Conservation (phyloP, 805 yeast genomes). For the Zygotorulaspora sp. region DNA sequence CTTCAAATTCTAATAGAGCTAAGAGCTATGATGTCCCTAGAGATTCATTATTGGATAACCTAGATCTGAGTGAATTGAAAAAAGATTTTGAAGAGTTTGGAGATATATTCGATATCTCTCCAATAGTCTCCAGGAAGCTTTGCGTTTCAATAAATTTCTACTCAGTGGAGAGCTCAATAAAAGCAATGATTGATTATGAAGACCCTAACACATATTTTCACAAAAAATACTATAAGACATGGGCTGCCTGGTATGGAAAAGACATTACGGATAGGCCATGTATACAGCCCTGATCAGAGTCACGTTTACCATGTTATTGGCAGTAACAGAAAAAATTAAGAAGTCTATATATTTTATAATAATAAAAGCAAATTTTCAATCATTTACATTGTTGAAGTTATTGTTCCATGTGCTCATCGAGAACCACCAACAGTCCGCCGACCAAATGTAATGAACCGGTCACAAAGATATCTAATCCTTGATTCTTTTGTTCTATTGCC, state of each 20-base stretch:
- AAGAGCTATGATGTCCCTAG: constrained; percentile 9
- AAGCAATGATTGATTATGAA: constrained; percentile 48
- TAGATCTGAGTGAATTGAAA: constrained; percentile 43
- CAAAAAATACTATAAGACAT: constrained; percentile 45
- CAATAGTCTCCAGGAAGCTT: constrained; percentile 62
- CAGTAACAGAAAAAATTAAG: not conserved
- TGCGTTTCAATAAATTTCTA: constrained; percentile 58
- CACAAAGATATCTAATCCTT: constrained; percentile 67
- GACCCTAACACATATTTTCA: constrained; percentile 35
- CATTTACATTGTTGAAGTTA: not conserved
- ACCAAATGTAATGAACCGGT: constrained; percentile 92
- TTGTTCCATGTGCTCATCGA: constrained; percentile 43
- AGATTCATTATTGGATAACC: constrained; percentile 39
- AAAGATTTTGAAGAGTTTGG: constrained; percentile 57
- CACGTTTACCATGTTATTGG: not conserved
- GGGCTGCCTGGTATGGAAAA: constrained; percentile 63
- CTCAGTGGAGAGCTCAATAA: constrained; percentile 55
- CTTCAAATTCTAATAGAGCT: constrained; percentile 3
- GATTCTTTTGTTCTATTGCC: constrained; percentile 39
- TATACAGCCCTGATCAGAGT: constrained; percentile 21
- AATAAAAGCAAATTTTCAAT: not conserved
- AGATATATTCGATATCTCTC: constrained; percentile 53
- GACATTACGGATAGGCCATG: constrained; percentile 63
- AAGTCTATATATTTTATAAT: constrained; percentile 7
- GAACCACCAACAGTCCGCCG: constrained; percentile 86